phyloP scores from a whole-genome alignment of 495 filamentous ascomycete genomes.

The Thozetella sp. region DNA sequence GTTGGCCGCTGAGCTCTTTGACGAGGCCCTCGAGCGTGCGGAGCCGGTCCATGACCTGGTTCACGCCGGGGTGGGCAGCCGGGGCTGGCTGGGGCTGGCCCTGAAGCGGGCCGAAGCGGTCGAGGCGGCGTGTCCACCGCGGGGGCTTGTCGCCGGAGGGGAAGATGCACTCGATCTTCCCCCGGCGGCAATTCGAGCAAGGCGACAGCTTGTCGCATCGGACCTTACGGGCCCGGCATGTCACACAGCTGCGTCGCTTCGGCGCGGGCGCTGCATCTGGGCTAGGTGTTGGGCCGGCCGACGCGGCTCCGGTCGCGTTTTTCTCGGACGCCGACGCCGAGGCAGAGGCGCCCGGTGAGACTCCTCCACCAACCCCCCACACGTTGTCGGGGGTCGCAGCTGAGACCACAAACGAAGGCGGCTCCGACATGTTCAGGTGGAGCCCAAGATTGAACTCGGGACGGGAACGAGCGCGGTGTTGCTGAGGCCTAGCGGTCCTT shows the following conservation, averaged over 20 bases:
- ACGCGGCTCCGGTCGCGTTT: background rate
- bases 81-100: constrained; percentile 4
- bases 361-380: background rate
- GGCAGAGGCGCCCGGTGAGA: background rate
- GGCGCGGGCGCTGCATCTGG: constrained; percentile 10
- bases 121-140: constrained; percentile 53
- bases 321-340: constrained; percentile 1
- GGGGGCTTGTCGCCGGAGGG: constrained; percentile 47
- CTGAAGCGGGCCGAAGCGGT: constrained; percentile 22
- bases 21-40: constrained; percentile 56
- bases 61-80: constrained; percentile 17
- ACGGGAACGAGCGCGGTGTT: too few species aligned
- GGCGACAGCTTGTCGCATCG: constrained; percentile 62
- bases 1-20: constrained; percentile 53
- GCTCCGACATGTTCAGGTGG: background rate
- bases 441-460: too few species aligned
- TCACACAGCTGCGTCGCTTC: constrained; percentile 55
- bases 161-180: constrained; percentile 56
- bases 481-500: too few species aligned
- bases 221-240: constrained; percentile 59
- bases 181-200: constrained; percentile 61
- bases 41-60: constrained; percentile 52
- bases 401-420: background rate
- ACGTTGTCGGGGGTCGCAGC: background rate
- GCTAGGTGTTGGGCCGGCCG: background rate